phyloP scores from a whole-genome alignment of 2,329 filamentous ascomycete genomes.

The Emergomyces pasteurianus region DNA sequence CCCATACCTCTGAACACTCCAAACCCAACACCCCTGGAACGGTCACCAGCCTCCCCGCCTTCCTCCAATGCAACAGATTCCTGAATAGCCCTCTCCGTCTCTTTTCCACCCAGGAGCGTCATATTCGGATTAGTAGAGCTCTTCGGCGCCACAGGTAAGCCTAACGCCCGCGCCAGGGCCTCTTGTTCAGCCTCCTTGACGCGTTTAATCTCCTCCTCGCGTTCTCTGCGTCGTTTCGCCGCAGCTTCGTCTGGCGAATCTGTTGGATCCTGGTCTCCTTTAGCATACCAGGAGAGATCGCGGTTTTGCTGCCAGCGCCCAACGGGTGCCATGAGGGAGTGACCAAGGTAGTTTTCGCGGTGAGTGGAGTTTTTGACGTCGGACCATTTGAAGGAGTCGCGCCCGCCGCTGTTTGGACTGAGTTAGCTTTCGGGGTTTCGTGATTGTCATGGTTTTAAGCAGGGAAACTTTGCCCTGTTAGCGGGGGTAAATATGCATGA shows the following conservation, averaged over 20 bases:
- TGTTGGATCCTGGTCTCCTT: slow-evolving; percentile 30
- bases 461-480: not conserved
- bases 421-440: slow-evolving; percentile 3
- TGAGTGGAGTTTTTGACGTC: slow-evolving; percentile 78
- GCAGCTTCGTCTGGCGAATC: slow-evolving; percentile 41
- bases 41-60: slow-evolving; percentile 13
- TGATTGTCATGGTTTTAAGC: not conserved
- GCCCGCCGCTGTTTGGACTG: slow-evolving; percentile 52
- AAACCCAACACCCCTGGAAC: slow-evolving; percentile 23
- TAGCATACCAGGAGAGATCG: slow-evolving; percentile 55
- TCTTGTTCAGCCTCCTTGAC: slow-evolving; percentile 91
- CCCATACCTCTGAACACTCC: slow-evolving; percentile 22
- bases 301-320: slow-evolving; percentile 81
- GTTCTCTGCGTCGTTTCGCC: slow-evolving; percentile 34
- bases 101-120: slow-evolving; percentile 49
- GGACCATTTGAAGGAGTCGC: slow-evolving; percentile 90
- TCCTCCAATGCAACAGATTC: slow-evolving; percentile 22
- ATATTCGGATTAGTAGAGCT: slow-evolving; percentile 52
- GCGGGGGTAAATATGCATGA: not conserved
- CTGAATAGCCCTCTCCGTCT: slow-evolving; percentile 44
- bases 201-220: slow-evolving; percentile 64
- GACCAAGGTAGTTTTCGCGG: slow-evolving; percentile 82
- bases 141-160: slow-evolving; percentile 55
- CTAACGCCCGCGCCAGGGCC: slow-evolving; percentile 71
- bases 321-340: slow-evolving; percentile 83